Percentiles rank a stretch among this genome's conserved stretches.
Evolutionary conservation across 345 rosid genomes (phyloP).

Genomic region (Laguncularia racemosa): DNA sequence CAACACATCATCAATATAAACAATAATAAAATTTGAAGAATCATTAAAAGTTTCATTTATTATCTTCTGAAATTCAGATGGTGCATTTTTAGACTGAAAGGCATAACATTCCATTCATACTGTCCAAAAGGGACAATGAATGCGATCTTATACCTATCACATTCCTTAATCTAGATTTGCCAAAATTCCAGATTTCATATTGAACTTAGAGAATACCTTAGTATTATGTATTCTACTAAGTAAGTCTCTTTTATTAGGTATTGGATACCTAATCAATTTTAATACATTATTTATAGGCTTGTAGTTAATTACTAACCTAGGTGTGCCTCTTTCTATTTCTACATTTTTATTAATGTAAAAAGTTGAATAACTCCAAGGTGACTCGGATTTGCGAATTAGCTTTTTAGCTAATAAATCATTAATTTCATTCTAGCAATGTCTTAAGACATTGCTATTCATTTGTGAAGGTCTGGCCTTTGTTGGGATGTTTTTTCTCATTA

Average conservation of each 20-base stretch:
- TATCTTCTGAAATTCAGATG: no score
- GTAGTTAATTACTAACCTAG: not conserved
- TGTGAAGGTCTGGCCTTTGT: not conserved
- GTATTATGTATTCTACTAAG: not conserved
- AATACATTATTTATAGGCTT: not conserved
- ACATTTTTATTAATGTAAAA: not conserved
- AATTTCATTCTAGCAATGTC: not conserved
- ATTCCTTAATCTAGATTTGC: not conserved
- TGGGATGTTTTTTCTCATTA: not conserved
- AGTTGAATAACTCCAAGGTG: not conserved
- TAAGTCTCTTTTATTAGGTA: no score
- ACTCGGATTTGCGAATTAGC: not conserved
- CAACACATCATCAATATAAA: no score
- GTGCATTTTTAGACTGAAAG: no score
- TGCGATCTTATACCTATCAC: not conserved
- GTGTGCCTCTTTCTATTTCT: not conserved
- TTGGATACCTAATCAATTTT: no score
- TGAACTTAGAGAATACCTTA: not conserved
- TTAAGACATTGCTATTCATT: not conserved
- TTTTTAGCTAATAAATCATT: not conserved
- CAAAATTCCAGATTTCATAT: conserved; percentile 5
- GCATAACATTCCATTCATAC: no score
- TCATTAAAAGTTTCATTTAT: no score
- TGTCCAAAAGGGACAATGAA: no score
- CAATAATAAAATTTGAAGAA: no score